Base-by-base conservation (phyloP, 108 stramenopile genomes). In the Chaetoceros muelleri region DNA sequence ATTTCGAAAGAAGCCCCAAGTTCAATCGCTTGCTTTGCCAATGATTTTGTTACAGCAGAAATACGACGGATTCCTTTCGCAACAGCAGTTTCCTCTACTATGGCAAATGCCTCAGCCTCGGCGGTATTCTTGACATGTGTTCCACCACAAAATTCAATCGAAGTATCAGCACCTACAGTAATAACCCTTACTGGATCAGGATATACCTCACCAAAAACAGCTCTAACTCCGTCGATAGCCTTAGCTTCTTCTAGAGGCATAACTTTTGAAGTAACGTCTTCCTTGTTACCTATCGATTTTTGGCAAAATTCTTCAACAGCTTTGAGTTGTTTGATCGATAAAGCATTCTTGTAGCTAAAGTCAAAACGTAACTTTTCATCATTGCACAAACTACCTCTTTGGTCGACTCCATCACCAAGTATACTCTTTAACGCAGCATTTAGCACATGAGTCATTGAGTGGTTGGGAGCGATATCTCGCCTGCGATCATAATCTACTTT, bases 191-290 rank as follows among this genome's bases (percentile, higher is more conserved):
- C 97, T 13, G 98, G 98, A 77, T 99, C 98, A 26, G 97, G 98
- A 64, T 99, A 99, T 17, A 90, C 85, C 78, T 99, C 98, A 24
- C 98, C 98, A 70, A 98, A 98, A 40, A 99, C 96, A 46, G 93
- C 92, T 24, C 96, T 73, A 0, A 99, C 90, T 17, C 92, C 84
- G n/a, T 77, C 69, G 66, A 99, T 93, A 5, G 76, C 72, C 57
- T 81, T 63, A 16, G 96, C 96, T 44, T 91, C 89, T 7, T 49
- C 76, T 53, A 96, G 66, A 16, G 88, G 72, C 70, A 90, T 74
- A 0, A 84, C 70, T 46, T 80, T 46, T 28, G 71, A 67, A 19
- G 80, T 75, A 18, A 96, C 92, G 0, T 79, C 72, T 8, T 74
- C 58, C n/a, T 62, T 66, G 3, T 82, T 67, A 16, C 28, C 60